phyloP scores from a whole-genome alignment of 257 asterid species.

The Capsicum baccatum region DNA sequence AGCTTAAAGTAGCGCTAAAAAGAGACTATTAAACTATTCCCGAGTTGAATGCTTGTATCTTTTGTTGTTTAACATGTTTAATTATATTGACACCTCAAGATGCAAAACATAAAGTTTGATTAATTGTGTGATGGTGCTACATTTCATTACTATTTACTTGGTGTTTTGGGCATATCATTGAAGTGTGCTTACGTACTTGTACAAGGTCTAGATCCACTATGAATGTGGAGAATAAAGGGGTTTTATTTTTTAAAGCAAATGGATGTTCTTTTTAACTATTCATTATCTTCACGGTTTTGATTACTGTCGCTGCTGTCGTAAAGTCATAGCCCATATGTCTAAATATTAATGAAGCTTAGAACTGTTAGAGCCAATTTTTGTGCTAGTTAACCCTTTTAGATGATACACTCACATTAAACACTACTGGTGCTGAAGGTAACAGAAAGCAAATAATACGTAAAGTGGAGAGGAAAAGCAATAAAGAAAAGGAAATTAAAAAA shows the following conservation, averaged over 20 bases:
- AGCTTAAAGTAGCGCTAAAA: constrained; percentile 30
- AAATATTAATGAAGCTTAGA: background rate
- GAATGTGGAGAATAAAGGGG: constrained; percentile 42
- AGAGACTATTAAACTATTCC: background rate
- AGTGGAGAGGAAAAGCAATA: background rate
- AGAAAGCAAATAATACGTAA: background rate
- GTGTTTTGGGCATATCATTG: constrained; percentile 37
- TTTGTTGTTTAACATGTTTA: constrained; percentile 28
- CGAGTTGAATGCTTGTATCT: constrained; percentile 21
- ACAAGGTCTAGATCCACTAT: constrained; percentile 44
- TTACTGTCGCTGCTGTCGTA: background rate
- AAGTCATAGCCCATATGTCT: background rate
- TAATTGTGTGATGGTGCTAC: constrained; percentile 41
- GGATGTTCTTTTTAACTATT: constrained; percentile 22
- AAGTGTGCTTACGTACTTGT: constrained; percentile 51
- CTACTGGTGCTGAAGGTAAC: background rate
- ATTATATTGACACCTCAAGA: constrained; percentile 40
- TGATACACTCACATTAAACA: background rate
- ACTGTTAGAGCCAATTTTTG: background rate
- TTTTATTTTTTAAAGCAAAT: constrained; percentile 37
- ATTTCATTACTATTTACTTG: constrained; percentile 34
- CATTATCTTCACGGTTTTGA: background rate
- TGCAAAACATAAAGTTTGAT: constrained; percentile 35
- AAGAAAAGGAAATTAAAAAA: background rate
- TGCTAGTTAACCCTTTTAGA: background rate